phyloP scores from a whole-genome alignment of 2,329 filamentous ascomycete genomes.

The Xylaria sp. region DNA sequence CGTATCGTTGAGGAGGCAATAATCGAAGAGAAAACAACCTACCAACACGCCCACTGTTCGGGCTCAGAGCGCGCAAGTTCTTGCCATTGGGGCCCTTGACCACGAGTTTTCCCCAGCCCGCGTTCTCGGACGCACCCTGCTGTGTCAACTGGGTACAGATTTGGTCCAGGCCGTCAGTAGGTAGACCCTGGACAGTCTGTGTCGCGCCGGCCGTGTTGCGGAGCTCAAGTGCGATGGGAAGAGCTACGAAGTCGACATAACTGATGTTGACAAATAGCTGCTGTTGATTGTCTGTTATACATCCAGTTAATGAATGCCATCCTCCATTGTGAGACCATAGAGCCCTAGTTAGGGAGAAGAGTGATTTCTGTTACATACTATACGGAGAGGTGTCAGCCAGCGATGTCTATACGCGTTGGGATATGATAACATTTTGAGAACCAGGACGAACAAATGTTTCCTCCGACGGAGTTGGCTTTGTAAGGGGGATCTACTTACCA shows the following conservation, averaged over 20 bases:
- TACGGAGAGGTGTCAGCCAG: conserved; percentile 14
- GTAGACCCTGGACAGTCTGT: conserved; percentile 62
- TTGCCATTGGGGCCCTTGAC: conserved; percentile 53
- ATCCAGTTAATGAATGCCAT: conserved; percentile 5
- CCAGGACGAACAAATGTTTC: not conserved
- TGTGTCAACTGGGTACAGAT: conserved; percentile 58
- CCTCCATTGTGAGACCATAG: not conserved
- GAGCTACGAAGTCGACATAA: conserved; percentile 78
- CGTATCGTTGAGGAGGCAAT: not conserved
- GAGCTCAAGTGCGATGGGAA: conserved; percentile 70
- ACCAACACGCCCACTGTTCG: conserved; percentile 59
- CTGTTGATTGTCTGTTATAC: conserved; percentile 64
- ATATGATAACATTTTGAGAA: not conserved
- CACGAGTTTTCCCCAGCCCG: conserved; percentile 64
- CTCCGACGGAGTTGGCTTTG: not conserved
- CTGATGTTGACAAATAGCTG: conserved; percentile 76
- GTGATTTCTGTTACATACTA: conserved; percentile 28
- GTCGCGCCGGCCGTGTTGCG: conserved; percentile 57
- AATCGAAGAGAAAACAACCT: not conserved
- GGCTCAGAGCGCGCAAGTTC: conserved; percentile 63
- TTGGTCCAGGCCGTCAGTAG: conserved; percentile 56
- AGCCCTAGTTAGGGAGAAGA: not conserved
- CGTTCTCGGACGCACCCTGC: conserved; percentile 59
- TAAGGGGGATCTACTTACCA: conserved; percentile 27
- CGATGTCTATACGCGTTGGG: not conserved